A percentile compares a stretch with the other conserved stretches of the same genome.
These are phyloP conservation scores for Mycosphaerella arachidis DNA, from an alignment of 2,329 filamentous ascomycete species.

Conservation along the genomic window DNA sequence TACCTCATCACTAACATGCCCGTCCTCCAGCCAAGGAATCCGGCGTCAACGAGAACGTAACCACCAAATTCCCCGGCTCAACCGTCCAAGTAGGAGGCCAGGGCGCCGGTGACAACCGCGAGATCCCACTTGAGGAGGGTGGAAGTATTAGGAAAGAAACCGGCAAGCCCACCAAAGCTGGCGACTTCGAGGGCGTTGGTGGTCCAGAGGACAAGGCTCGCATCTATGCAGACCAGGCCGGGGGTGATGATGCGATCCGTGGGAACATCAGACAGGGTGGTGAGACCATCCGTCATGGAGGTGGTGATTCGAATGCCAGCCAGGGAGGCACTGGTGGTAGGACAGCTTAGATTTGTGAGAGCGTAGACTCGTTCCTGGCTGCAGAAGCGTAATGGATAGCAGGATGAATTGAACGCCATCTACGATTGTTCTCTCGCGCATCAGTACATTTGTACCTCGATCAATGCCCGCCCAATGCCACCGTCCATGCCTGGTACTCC, in stretches of 20 bases:
- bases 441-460: conserved; percentile 43
- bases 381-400: background rate
- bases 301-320: conserved; percentile 5
- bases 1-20: background rate
- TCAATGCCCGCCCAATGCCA: conserved; percentile 45
- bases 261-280: conserved; percentile 38
- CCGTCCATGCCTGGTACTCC: conserved; percentile 40
- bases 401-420: background rate
- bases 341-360: background rate
- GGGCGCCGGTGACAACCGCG: conserved; percentile 44
- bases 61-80: conserved; percentile 43
- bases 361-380: background rate
- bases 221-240: conserved; percentile 35
- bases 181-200: conserved; percentile 47
- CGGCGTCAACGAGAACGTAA: conserved; percentile 43
- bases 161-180: conserved; percentile 43
- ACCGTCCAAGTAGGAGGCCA: conserved; percentile 43
- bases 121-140: conserved; percentile 46
- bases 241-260: conserved; percentile 39
- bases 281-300: conserved; percentile 23
- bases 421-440: background rate
- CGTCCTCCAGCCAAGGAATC: conserved; percentile 40
- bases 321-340: background rate
- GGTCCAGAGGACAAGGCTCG: conserved; percentile 45
- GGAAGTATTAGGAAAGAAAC: conserved; percentile 40